Conservation (phyloP, 2,329 filamentous ascomycete species). For the Hymenoscyphus linearis region DNA sequence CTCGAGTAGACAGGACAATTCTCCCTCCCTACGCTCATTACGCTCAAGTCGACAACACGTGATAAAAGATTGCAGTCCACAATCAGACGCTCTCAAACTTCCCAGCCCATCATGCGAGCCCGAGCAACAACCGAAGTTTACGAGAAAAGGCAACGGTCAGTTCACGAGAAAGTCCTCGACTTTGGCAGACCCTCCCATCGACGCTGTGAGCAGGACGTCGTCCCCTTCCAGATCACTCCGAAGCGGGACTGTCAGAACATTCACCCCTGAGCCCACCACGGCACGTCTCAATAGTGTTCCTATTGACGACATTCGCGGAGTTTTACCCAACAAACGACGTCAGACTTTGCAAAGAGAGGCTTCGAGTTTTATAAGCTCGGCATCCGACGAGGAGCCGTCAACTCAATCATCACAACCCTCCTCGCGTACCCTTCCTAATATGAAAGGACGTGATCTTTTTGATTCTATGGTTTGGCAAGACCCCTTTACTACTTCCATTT, state of each 20-base stretch:
- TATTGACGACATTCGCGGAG: conserved; percentile 28
- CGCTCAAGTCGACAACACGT: background rate
- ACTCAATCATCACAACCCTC: conserved; percentile 24
- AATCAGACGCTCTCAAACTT: background rate
- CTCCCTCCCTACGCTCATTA: background rate
- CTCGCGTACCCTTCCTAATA: conserved; percentile 44
- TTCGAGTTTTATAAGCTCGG: conserved; percentile 10
- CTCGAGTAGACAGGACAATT: background rate
- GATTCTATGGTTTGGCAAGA: conserved; percentile 67
- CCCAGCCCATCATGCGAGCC: background rate
- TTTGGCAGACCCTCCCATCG: background rate
- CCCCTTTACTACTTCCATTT: conserved; percentile 61
- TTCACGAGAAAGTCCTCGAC: background rate
- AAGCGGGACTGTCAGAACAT: background rate
- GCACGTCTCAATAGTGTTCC: background rate
- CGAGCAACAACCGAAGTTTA: background rate
- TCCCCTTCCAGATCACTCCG: background rate
- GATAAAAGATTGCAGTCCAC: background rate
- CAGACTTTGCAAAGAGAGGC: conserved; percentile 11
- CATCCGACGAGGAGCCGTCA: conserved; percentile 11
- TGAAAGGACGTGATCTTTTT: conserved; percentile 68
- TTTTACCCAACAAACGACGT: background rate
- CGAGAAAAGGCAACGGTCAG: background rate
- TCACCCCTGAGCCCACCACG: background rate
- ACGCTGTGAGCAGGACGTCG: background rate